Conservation (phyloP, 345 rosid species). For the Salix udensis region DNA sequence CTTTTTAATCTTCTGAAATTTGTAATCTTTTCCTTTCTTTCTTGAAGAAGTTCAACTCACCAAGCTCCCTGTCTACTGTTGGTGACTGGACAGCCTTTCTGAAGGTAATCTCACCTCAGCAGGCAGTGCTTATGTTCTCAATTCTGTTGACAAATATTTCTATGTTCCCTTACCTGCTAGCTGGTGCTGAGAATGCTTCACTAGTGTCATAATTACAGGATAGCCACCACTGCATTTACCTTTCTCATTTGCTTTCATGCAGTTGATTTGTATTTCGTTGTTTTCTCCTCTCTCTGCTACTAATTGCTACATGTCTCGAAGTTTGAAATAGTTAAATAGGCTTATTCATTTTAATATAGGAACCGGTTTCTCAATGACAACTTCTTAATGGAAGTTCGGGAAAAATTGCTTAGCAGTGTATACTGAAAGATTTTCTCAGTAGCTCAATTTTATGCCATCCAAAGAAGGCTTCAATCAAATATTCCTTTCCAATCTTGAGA, state of each 20-base stretch:
- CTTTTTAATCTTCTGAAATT: constrained; percentile 17
- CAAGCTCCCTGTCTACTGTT: constrained; percentile 62
- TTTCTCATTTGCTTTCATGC: background rate
- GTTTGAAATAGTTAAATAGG: too few relatives aligned
- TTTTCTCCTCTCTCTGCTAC: background rate
- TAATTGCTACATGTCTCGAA: too few relatives aligned
- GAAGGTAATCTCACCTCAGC: constrained; percentile 49
- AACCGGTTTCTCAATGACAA: background rate
- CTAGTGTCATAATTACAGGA: background rate
- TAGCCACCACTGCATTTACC: background rate
- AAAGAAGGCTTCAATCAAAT: too few relatives aligned
- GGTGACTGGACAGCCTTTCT: constrained; percentile 84
- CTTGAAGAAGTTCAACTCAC: constrained; percentile 85
- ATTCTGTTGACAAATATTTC: constrained; percentile 1
- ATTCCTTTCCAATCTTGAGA: too few relatives aligned
- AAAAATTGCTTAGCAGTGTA: too few relatives aligned
- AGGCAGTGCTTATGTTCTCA: constrained; percentile 10
- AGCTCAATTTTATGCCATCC: too few relatives aligned
- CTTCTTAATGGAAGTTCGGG: background rate
- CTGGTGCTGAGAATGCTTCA: background rate
- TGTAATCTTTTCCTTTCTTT: constrained; percentile 18
- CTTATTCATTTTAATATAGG: background rate
- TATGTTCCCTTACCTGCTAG: background rate
- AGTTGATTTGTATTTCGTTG: background rate
- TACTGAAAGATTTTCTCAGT: too few relatives aligned